phyloP scores from a whole-genome alignment of 139 green algal genomes.

The Coelastrella sp. region DNA sequence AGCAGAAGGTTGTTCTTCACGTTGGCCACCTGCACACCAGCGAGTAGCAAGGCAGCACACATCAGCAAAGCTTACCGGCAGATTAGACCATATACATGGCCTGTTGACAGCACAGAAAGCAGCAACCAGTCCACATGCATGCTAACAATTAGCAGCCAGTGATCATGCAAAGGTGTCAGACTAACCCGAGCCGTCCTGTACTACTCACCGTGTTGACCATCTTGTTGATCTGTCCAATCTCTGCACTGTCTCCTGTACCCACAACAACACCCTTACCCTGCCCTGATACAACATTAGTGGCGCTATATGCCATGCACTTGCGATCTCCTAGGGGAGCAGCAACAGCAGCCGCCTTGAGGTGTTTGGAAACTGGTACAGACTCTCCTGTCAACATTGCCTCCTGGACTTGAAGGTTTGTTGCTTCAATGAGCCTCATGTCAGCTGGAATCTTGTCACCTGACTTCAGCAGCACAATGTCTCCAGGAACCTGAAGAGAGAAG shows the following conservation, averaged over 20 bases:
- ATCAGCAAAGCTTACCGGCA: too few species aligned
- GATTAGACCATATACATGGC: too few species aligned
- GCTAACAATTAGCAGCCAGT: too few species aligned
- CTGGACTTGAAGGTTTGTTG: constrained; percentile 70
- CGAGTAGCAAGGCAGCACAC: too few species aligned
- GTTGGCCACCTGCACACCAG: constrained; percentile 43
- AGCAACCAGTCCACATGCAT: too few species aligned
- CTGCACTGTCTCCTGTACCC: constrained; percentile 56
- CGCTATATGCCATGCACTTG: constrained; percentile 65
- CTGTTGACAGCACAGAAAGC: too few species aligned
- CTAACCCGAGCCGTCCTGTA: too few species aligned
- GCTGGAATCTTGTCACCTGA: constrained; percentile 79
- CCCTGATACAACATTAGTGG: constrained; percentile 59
- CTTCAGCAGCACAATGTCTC: constrained; percentile 77
- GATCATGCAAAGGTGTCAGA: too few species aligned
- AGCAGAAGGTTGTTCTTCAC: constrained; percentile 52
- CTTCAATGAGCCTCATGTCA: constrained; percentile 69
- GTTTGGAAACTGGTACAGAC: constrained; percentile 77
- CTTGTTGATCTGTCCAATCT: constrained; percentile 60
- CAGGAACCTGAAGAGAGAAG: constrained; percentile 55
- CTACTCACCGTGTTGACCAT: constrained; percentile 52
- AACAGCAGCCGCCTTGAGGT: constrained; percentile 16
- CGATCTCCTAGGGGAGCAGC: constrained; percentile 51
- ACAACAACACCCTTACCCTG: constrained; percentile 59
- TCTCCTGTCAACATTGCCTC: constrained; percentile 84